Evolutionary conservation across 805 yeast genomes (phyloP), one percentile per base, ranked within the genome.

Genomic region (Pichia nanzhaoensis): DNA sequence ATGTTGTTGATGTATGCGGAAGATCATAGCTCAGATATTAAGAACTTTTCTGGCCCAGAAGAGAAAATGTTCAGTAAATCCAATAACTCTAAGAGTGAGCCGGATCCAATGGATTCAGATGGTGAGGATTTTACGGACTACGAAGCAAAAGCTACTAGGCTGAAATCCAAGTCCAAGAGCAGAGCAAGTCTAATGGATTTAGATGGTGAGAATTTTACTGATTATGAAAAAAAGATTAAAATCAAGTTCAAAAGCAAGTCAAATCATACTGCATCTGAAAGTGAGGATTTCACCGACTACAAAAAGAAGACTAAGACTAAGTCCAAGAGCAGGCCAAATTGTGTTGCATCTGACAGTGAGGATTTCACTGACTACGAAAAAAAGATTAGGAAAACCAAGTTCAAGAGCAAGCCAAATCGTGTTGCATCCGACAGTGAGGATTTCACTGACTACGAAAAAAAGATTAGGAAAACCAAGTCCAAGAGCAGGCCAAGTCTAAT

Each of bases 341-440:
- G 39, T 5, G 5, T 40, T 7, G 22, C 22, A 4, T 38, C 42
- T 3, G 43, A 13, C 2, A 34, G 24, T 28, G 47, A 39, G 8
- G 39, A 22, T 9, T 39, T 22, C 16, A 22, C 28, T 32, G 37
- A 44, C 1, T 17, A 19, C 13, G 38, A 35, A 10, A 12, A n/a
- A 9, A 31, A 33, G 12, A 9, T 21, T 1, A 39, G 28, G 28
- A 24, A 39, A 17, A 8, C 37, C 2, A 45, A 36, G n/a, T 20
- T 27, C 7, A 45, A 40, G 20, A 16, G 22, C 1, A 46, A 38
- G 19, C 28, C 43, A 17, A 39, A 39, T 18, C 36, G 41, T 16
- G 10, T 35, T 6, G 27, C 14, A n/a, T 24, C 32, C 22, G 45
- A 47, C 37, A 30, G 37, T 22, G 49, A 41, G 28, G 28, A 24